phyloP scores from a whole-genome alignment of 176 grass and related monocot genomes.

The Cocos nucifera region DNA sequence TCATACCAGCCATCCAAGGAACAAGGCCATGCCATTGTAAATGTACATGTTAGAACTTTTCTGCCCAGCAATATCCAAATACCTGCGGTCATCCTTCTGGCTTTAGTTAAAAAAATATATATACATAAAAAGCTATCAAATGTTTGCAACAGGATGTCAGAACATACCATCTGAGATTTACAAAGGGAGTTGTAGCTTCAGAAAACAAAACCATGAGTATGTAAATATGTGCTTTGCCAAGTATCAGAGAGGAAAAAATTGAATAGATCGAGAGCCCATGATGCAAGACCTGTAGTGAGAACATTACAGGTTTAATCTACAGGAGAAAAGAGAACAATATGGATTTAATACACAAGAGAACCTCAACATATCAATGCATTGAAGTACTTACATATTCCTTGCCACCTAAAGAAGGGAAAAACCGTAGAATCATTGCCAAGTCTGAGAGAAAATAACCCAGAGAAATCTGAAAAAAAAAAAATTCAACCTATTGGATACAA shows the following conservation, averaged over 20 bases:
- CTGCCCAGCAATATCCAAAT: slow-evolving; percentile 58
- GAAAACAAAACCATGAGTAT: slow-evolving; percentile 82
- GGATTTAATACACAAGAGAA: neutral
- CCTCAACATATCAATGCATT: neutral
- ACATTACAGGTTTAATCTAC: too few species aligned
- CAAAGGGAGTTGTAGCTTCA: slow-evolving; percentile 80
- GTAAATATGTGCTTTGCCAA: slow-evolving; percentile 76
- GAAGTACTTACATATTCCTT: slow-evolving; percentile 73
- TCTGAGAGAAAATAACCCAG: slow-evolving; percentile 79
- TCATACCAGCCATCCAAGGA: slow-evolving; percentile 78
- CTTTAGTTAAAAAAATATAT: neutral
- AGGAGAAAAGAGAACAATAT: too few species aligned
- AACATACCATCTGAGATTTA: slow-evolving; percentile 85
- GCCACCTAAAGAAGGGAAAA: slow-evolving; percentile 76
- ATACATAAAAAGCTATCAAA: neutral
- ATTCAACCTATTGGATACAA: too few species aligned
- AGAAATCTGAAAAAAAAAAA: slow-evolving; percentile 33
- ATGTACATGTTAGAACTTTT: slow-evolving; percentile 51
- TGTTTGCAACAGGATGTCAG: neutral
- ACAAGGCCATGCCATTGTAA: slow-evolving; percentile 65
- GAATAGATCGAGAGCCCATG: slow-evolving; percentile 78
- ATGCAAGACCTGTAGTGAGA: slow-evolving; percentile 53
- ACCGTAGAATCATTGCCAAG: slow-evolving; percentile 51
- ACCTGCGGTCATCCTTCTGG: slow-evolving; percentile 29
- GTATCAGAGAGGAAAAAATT: slow-evolving; percentile 53